These are phyloP conservation scores for Hirsutella minnesotensis DNA, from an alignment of 2,329 filamentous ascomycete species.

Conservation along the genomic window DNA sequence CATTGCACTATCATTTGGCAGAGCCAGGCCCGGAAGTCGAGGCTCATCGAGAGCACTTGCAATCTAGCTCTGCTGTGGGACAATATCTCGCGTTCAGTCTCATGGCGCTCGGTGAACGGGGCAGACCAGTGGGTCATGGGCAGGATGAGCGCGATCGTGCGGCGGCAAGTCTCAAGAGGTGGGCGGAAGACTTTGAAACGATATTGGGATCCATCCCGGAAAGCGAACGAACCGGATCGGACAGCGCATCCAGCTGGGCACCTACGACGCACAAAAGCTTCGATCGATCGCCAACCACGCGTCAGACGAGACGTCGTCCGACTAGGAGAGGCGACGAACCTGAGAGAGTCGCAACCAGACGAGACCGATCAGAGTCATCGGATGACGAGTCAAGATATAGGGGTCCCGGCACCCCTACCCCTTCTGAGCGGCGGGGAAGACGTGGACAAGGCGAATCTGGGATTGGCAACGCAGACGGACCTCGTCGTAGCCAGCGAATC, in stretches of 20 bases:
- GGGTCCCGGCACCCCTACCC: no score
- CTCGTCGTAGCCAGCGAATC: slow-evolving; percentile 10
- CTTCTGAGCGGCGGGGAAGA: no score
- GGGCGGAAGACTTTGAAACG: slow-evolving; percentile 13
- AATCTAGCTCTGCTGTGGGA: slow-evolving; percentile 13
- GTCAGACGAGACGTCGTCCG: no score
- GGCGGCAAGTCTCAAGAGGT: slow-evolving; percentile 1
- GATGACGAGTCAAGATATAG: not conserved
- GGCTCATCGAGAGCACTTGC: slow-evolving; percentile 9
- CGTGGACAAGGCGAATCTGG: slow-evolving; percentile 2
- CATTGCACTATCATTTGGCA: no score
- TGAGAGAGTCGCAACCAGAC: not conserved
- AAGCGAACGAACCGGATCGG: slow-evolving; percentile 6
- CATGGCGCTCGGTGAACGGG: not conserved
- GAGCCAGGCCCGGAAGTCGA: slow-evolving; percentile 14
- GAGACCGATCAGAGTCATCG: not conserved
- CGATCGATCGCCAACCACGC: slow-evolving; percentile 8
- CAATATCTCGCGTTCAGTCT: slow-evolving; percentile 12
- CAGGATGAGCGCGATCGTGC: no score
- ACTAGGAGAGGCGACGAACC: no score
- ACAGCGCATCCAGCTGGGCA: slow-evolving; percentile 5
- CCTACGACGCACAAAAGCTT: slow-evolving; percentile 9
- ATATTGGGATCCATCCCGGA: slow-evolving; percentile 11
- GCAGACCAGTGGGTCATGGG: slow-evolving; percentile 9
- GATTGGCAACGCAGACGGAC: not conserved